Percentiles rank a stretch among this genome's conserved stretches.
Conservation (phyloP, 2,329 filamentous ascomycete species). For the Aspergillus floridensis region DNA sequence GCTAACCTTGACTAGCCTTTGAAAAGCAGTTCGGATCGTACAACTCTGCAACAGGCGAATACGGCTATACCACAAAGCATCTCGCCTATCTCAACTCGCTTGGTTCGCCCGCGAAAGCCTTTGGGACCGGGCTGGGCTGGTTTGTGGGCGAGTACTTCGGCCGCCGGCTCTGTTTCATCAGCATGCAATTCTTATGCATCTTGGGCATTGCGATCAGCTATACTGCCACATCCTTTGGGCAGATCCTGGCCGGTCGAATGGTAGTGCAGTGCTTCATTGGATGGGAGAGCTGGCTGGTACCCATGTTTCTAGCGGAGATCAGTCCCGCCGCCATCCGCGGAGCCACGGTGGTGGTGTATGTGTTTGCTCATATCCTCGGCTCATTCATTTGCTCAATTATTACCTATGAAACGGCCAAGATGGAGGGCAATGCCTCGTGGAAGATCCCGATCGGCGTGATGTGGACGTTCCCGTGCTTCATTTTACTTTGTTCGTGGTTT, state of each 20-base stretch:
- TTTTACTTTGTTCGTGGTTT: neutral
- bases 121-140: neutral
- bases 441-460: neutral
- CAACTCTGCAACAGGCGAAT: neutral
- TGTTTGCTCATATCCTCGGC: too few species aligned
- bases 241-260: constrained; percentile 1
- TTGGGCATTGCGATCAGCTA: neutral
- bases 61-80: neutral
- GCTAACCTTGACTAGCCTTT: too few species aligned
- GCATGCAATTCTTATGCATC: constrained; percentile 1
- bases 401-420: neutral
- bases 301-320: constrained; percentile 1
- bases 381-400: neutral
- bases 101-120: neutral
- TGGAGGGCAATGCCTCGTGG: neutral
- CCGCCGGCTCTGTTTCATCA: neutral
- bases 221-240: neutral
- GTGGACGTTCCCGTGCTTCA: constrained; percentile 2
- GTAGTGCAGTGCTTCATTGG: constrained; percentile 4
- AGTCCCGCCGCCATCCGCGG: neutral
- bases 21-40: too few species aligned
- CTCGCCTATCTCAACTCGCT: constrained; percentile 1
- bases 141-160: neutral
- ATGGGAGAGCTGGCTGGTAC: constrained; percentile 3
- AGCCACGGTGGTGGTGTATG: too few species aligned